Evolutionary conservation across 2,329 filamentous ascomycete species (phyloP).

Genomic region (Stachybotrys elegans): DNA sequence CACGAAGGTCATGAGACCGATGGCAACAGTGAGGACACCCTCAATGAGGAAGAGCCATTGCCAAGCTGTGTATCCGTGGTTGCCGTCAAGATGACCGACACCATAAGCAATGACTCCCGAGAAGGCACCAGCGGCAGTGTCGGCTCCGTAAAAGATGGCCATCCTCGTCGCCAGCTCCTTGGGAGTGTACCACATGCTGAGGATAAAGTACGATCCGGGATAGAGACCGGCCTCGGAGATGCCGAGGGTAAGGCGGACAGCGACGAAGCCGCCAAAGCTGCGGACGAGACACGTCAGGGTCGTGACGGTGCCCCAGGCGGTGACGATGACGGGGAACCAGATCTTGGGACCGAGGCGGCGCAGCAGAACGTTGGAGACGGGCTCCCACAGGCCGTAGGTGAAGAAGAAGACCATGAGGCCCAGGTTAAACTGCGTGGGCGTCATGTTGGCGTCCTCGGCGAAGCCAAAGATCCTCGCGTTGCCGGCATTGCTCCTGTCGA

Average conservation of each 20-base stretch:
- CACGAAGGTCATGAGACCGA: too few species aligned
- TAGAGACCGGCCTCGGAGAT: conserved; percentile 22
- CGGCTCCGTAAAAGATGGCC: conserved; percentile 60
- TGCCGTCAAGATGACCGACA: conserved; percentile 62
- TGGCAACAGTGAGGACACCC: too few species aligned
- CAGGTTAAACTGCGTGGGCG: conserved; percentile 52
- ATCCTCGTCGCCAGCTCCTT: conserved; percentile 63
- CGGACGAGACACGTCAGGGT: conserved; percentile 37
- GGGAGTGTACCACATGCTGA: conserved; percentile 68
- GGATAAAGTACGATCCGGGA: conserved; percentile 33
- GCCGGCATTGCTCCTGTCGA: conserved; percentile 48
- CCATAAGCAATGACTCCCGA: conserved; percentile 66
- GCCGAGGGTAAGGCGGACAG: conserved; percentile 23
- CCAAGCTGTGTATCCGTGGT: conserved; percentile 58
- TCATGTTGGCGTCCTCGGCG: conserved; percentile 43
- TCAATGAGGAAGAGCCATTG: conserved; percentile 57
- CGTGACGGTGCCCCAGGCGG: conserved; percentile 30
- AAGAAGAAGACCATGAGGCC: conserved; percentile 28
- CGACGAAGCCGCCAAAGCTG: conserved; percentile 24
- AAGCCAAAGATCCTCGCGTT: conserved; percentile 32
- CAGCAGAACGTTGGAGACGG: conserved; percentile 39
- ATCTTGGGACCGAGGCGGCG: conserved; percentile 43
- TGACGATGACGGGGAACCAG: conserved; percentile 30
- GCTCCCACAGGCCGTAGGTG: conserved; percentile 54
- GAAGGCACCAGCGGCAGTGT: conserved; percentile 64